Base-by-base conservation (phyloP, 805 yeast genomes). In the Danielia oregonensis region DNA sequence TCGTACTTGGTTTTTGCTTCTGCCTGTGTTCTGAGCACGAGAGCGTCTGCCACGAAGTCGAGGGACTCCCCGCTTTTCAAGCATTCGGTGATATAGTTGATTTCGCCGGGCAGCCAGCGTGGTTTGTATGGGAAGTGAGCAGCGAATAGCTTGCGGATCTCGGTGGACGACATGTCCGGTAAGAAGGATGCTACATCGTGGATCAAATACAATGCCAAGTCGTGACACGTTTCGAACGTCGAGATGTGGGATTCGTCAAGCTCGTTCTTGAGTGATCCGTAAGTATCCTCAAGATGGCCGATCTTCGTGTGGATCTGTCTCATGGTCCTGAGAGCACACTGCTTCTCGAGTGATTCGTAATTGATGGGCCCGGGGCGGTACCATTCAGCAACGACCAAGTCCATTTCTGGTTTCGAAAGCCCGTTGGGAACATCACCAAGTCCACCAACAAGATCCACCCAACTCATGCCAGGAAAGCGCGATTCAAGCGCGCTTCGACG, bases 321-420 rank as follows among this genome's bases (percentile, higher is more conserved):
- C 14, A 32, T 26, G 16, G 26, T 32, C 9, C 51, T 34, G 9
- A 40, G 35, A 21, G 44, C 44, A 14, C 44, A 44, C 29, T 46
- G 49, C 7, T 42, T 31, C 15, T 40, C 44, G 9, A 46, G 35
- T 30, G 22, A 24, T 26, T 26, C 31, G 24, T 39, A 34, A 25
- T 46, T 40, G 24, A 44, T 37, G 3, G 36, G 37, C 3, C 40
- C 30, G 1, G 32, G 26, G 13, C 33, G 35, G 31, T 39, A 32
- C 51, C 51, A 46, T 29, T 42, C 43, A 35, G 30, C 39, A n/a
- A 46, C 40, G n/a, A 46, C 32, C 27, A 46, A 33, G 17, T 36
- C 35, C 12, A 44, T 33, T 26, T 46, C 51, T 0, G 47, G 45
- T 29, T 30, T 25, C 11, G 51, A 44, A 18, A 46, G 32, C 18